Percentiles rank a stretch among this genome's conserved stretches.
phyloP scores from a whole-genome alignment of 2,329 filamentous ascomycete genomes.

The Colletotrichum salicis region DNA sequence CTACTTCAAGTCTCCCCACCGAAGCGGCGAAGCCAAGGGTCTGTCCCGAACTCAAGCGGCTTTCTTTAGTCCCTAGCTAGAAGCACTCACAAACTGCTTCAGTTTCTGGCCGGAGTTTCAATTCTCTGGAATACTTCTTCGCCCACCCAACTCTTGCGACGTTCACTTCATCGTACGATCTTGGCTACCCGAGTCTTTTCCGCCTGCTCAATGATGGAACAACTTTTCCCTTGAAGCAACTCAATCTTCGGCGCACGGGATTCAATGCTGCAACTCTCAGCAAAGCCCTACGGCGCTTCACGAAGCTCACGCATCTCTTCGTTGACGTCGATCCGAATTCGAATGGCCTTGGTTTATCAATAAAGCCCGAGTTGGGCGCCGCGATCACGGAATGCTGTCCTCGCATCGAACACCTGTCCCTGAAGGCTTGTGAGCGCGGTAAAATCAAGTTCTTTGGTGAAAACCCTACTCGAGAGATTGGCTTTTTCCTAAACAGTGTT shows the following conservation, averaged over 20 bases:
- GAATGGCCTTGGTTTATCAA: not conserved
- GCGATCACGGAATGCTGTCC: not conserved
- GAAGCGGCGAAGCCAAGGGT: not conserved
- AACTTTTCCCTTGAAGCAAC: not conserved
- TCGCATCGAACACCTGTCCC: not conserved
- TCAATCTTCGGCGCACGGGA: not conserved
- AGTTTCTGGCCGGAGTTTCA: not conserved
- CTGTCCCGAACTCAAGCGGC: not conserved
- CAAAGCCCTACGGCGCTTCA: not conserved
- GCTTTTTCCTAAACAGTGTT: not conserved
- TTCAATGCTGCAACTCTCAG: not conserved
- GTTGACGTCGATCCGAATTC: not conserved
- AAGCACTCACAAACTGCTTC: too few relatives aligned
- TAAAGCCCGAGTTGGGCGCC: not conserved
- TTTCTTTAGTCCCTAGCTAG: not conserved
- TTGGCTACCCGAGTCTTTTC: not conserved
- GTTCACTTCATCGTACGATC: not conserved
- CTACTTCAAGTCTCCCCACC: too few relatives aligned
- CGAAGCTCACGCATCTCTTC: not conserved
- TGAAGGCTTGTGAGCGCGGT: not conserved
- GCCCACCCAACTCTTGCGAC: not conserved
- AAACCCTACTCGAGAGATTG: not conserved
- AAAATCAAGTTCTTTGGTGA: not conserved
- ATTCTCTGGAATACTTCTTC: not conserved
- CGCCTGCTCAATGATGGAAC: not conserved